A percentile compares a stretch with the other conserved stretches of the same genome.
phyloP scores from a whole-genome alignment of 2,329 filamentous ascomycete genomes.

The Talaromyces sp. region DNA sequence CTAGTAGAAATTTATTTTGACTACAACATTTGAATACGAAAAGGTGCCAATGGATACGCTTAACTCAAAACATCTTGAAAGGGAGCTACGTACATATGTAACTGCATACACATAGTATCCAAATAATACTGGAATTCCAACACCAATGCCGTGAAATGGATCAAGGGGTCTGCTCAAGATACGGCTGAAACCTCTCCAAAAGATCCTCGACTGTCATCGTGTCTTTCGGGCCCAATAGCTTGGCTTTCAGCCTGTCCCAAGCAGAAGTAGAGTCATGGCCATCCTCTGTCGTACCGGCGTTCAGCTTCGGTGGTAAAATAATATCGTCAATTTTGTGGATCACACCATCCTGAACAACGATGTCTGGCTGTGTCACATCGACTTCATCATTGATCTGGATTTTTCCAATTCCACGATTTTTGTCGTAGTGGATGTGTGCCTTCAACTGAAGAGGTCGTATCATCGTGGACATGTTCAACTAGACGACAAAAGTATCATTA shows the following conservation, averaged over 20 bases:
- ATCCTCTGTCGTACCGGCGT: not conserved
- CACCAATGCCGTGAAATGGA: not conserved
- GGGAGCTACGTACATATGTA: no score
- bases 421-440: not conserved
- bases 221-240: not conserved
- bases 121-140: not conserved
- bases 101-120: not conserved
- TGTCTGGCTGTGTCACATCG: not conserved
- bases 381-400: not conserved
- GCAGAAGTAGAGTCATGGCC: not conserved
- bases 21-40: not conserved
- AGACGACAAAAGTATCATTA: not conserved
- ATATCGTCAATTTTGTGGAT: slow-evolving; percentile 2
- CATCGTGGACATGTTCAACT: slow-evolving; percentile 1
- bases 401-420: not conserved
- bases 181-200: slow-evolving; percentile 1
- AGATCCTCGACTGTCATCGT: not conserved
- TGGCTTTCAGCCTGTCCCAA: not conserved
- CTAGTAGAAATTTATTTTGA: not conserved
- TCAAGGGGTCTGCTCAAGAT: not conserved
- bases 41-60: no score
- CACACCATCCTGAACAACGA: slow-evolving; percentile 1
- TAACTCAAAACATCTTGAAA: not conserved
- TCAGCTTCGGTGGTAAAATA: not conserved
- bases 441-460: not conserved